Evolutionary conservation across 1,284 basidiomycete species (phyloP), one percentile per base, ranked within the genome.

Genomic region (Phenoliferia sp.): DNA sequence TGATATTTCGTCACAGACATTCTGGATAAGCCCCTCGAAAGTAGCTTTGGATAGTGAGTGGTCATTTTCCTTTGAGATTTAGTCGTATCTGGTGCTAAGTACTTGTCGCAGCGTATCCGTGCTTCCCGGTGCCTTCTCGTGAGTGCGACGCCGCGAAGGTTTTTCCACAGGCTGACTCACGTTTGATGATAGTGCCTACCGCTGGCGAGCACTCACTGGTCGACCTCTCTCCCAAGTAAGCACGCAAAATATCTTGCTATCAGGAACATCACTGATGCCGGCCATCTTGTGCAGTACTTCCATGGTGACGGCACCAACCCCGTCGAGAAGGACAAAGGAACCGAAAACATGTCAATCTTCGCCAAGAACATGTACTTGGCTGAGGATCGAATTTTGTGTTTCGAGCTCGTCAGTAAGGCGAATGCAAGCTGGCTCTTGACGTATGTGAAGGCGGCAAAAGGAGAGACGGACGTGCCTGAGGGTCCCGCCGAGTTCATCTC

Each of bases 281-380:
- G n/a, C 2, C 32, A 6, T 6, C 10, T 34, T 1, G 2, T 34
- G 29, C 28, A 58, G 56, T 56, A 56, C 56, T 58, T 58, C 56
- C 56, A 33, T 76, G 95, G 95, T 75, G 95, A 99, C 78, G 93
- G 96, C 78, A 71, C 74, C 77, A 81, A 68, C 26, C 61, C 69
- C 2, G 66, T 63, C 28, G 84, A 87, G 52, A 94, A 95, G 81
- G 94, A 87, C 56, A 95, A 96, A 81, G 95, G 94, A 81, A 89
- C 96, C 67, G 88, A 96, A 73, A 92, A 93, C 36, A 98, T 98
- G 94, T 90, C 90, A 79, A 98, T 99, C 76, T 98, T 98, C 82
- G 94, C 90, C 55, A 83, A 83, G 65, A 79, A 78, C 66, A 58
- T 58, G 56, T 58, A 58, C 56, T 31, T 56, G 17, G 54, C 54